Percentiles rank a stretch among this genome's conserved stretches.
These are phyloP conservation scores for Rhododendron ovatum DNA, from an alignment of 148 eudicot genomes.

Conservation along the genomic window DNA sequence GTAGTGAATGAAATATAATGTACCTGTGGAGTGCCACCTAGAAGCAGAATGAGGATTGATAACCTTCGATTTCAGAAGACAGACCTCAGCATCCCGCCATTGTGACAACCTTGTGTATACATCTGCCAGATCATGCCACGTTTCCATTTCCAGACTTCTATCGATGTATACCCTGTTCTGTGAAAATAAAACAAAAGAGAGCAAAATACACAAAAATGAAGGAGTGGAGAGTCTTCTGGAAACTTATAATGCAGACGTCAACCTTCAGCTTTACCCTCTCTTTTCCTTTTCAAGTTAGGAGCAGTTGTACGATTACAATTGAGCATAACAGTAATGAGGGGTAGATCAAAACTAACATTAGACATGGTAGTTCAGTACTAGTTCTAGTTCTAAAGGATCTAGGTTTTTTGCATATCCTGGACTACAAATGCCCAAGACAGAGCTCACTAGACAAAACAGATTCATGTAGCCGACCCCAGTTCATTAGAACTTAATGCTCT, in stretches of 20 bases:
- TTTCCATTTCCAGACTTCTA: slow-evolving; percentile 69
- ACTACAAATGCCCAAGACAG: neutral
- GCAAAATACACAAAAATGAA: neutral
- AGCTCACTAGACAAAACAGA: neutral
- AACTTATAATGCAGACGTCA: neutral
- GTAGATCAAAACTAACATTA: neutral
- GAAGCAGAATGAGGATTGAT: slow-evolving; percentile 72
- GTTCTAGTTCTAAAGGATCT: too few relatives aligned
- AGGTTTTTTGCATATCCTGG: neutral
- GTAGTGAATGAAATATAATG: neutral
- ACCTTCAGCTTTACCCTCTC: neutral
- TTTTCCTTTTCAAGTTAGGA: neutral
- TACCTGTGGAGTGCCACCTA: slow-evolving; percentile 70
- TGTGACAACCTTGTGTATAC: slow-evolving; percentile 67
- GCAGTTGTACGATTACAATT: neutral
- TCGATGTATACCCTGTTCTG: slow-evolving; percentile 50
- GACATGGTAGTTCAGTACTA: neutral
- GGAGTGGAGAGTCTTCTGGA: neutral
- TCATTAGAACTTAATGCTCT: neutral
- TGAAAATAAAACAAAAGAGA: neutral
- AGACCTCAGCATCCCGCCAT: slow-evolving; percentile 82
- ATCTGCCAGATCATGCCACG: slow-evolving; percentile 91
- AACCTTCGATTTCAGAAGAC: slow-evolving; percentile 71
- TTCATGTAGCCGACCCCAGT: neutral
- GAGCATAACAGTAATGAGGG: neutral